Base-by-base conservation (phyloP, 208 protist species). In the Herpetomonas samuelpessoai region DNA sequence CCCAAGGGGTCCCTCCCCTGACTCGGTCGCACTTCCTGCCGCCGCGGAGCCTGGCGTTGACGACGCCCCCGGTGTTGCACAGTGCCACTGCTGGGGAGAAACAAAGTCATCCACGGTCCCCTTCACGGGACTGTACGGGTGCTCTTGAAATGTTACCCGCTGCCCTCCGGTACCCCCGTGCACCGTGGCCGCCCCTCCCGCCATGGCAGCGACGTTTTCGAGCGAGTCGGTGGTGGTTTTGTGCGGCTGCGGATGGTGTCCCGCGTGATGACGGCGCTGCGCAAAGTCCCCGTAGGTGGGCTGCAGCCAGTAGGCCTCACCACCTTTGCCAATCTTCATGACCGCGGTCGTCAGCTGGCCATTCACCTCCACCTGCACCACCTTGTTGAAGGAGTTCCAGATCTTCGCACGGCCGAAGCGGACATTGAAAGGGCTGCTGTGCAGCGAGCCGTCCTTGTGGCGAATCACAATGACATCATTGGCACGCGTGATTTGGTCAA, bases 391-490 rank as follows among this genome's bases (percentile, higher is more conserved):
- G 21, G 79, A 71, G 39, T 76, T 79, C 53, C 98, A 82, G 24
- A 99, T 71, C 58, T 98, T 94, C 1, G 96, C 69, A 19, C 97
- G 95, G 12, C 97, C 97, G 65, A 99, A 99, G 28, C 98, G 90
- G 14, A 99, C 93, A 62, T 99, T 97, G 71, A 99, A 99, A 1
- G 97, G 96, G 0, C 94, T 98, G 65, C 83, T 95, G 28, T 87
- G 83, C 9, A 98, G 64, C 2, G 84, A 78, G 48, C 97, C 97
- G 76, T 99, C 96, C 7, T 79, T 68, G 62, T 99, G 98, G 21
- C 90, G 79, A 3, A 99, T 81, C 0, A 98, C 96, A 44, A 99
- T 91, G 19, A 99, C 93, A 65, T 99, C 98, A 49, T 98, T 98
- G 9, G 97, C 97, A 19, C 97, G 83, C 66, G 91, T 97, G 12